Evolutionary conservation across 1,284 basidiomycete genomes (phyloP).

Genomic region (Sporisorium scitamineum): DNA sequence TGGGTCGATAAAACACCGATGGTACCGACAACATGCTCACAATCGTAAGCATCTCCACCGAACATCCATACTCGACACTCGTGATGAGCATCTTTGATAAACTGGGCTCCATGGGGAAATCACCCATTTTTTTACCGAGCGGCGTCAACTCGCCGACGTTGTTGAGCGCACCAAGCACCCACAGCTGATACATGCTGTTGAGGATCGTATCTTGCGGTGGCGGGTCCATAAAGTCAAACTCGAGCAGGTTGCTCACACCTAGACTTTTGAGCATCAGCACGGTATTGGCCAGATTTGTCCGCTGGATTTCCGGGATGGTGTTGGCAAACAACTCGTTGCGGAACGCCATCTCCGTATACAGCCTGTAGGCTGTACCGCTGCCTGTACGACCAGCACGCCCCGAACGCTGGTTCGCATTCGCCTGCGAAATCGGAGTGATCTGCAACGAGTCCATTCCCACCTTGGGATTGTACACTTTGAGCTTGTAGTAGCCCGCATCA

Average conservation of each 20-base stretch:
- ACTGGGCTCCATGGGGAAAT: constrained; percentile 83
- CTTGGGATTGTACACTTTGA: constrained; percentile 99
- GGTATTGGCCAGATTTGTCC: constrained; percentile 96
- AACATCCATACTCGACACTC: constrained; percentile 92
- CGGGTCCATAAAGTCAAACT: constrained; percentile 99
- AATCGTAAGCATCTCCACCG: constrained; percentile 94
- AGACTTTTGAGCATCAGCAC: constrained; percentile 93
- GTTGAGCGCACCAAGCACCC: constrained; percentile 96
- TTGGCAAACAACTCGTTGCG: constrained; percentile 95
- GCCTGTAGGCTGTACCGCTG: constrained; percentile 84
- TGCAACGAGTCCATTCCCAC: constrained; percentile 99
- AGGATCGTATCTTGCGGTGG: constrained; percentile 75
- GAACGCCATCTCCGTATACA: constrained; percentile 97
- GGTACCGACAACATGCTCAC: constrained; percentile 99
- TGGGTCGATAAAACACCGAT: constrained; percentile 90
- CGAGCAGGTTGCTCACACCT: constrained; percentile 92
- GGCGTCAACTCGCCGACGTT: constrained; percentile 96
- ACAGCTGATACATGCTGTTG: constrained; percentile 99
- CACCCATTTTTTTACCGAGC: constrained; percentile 94
- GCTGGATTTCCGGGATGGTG: constrained; percentile 97
- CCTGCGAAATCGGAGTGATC: constrained; percentile 94
- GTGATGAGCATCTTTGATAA: constrained; percentile 98
- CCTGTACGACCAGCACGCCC: constrained; percentile 97
- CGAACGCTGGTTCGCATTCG: constrained; percentile 93
- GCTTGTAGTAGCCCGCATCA: constrained; percentile 94